Evolutionary conservation across 805 yeast species (phyloP).

Genomic region (Ogataea nitratoaversa): DNA sequence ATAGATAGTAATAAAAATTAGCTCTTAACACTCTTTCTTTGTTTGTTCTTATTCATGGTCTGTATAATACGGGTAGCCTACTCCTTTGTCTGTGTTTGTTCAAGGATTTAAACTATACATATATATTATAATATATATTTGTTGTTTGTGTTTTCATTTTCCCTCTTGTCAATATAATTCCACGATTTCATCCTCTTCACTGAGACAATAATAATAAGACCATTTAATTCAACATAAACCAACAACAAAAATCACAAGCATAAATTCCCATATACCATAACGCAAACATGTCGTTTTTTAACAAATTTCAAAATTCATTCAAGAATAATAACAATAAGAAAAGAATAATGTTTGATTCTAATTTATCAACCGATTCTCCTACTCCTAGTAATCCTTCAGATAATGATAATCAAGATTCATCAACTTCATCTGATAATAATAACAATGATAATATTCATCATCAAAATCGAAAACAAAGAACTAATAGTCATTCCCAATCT

Average conservation of each 20-base stretch:
- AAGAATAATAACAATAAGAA: constrained; percentile 9
- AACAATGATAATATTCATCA: background rate
- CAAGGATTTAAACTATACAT: too few relatives aligned
- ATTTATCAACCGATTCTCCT: constrained; percentile 2
- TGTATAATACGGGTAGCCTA: too few relatives aligned
- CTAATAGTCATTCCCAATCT: background rate
- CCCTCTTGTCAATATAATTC: too few relatives aligned
- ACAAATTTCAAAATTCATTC: constrained; percentile 15
- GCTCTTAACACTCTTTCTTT: too few relatives aligned
- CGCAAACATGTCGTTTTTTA: constrained; percentile 15
- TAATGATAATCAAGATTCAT: background rate
- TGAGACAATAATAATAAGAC: too few relatives aligned
- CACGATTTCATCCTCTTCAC: too few relatives aligned
- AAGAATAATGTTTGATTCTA: constrained; percentile 7
- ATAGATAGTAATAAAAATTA: too few relatives aligned
- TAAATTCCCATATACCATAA: background rate
- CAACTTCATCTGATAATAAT: background rate
- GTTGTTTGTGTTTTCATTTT: too few relatives aligned
- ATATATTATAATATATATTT: too few relatives aligned
- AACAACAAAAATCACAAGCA: background rate
- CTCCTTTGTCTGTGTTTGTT: too few relatives aligned
- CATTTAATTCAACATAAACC: too few relatives aligned
- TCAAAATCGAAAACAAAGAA: constrained; percentile 3
- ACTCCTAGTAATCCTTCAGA: constrained; percentile 1
- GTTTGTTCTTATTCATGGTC: too few relatives aligned